These are phyloP conservation scores for Pinus taeda DNA, from an alignment of 75 land plant genomes.

Conservation along the genomic window DNA sequence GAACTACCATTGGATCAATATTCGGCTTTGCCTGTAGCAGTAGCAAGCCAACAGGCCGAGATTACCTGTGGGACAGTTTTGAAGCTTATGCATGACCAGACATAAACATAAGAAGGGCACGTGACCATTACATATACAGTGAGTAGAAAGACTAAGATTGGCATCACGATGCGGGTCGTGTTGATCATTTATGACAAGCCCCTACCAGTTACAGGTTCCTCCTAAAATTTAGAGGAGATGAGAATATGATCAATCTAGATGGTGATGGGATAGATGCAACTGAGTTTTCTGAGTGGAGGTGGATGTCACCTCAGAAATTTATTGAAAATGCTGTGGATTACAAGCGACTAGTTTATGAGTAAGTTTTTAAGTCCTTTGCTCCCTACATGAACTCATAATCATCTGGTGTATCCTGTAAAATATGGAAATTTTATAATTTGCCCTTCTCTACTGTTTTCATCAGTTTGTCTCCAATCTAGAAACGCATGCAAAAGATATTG, in stretches of 20 bases:
- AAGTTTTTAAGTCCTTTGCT: slow-evolving; percentile 56
- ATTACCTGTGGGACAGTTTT: too few relatives aligned
- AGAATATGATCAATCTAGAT: slow-evolving; percentile 78
- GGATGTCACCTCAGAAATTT: slow-evolving; percentile 78
- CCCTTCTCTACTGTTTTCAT: not conserved
- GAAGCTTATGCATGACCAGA: too few relatives aligned
- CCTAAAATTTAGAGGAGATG: slow-evolving; percentile 78
- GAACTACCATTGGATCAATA: too few relatives aligned
- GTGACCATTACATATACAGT: too few relatives aligned
- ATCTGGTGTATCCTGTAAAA: not conserved
- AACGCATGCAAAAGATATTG: not conserved
- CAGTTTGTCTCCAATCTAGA: not conserved
- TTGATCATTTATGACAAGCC: too few relatives aligned
- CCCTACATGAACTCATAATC: slow-evolving; percentile 38
- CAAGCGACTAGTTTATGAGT: slow-evolving; percentile 81
- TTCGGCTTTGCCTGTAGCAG: too few relatives aligned
- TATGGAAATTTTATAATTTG: not conserved
- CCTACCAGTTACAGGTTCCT: too few relatives aligned
- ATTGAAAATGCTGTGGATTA: slow-evolving; percentile 67
- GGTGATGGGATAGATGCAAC: slow-evolving; percentile 85
- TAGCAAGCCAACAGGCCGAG: too few relatives aligned
- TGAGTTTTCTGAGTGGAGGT: slow-evolving; percentile 95
- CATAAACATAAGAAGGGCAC: too few relatives aligned
- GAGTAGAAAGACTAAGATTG: too few relatives aligned
- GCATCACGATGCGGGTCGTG: too few relatives aligned